Conservation (phyloP, 2,329 filamentous ascomycete genomes). For the Aspergillaceae sp. region DNA sequence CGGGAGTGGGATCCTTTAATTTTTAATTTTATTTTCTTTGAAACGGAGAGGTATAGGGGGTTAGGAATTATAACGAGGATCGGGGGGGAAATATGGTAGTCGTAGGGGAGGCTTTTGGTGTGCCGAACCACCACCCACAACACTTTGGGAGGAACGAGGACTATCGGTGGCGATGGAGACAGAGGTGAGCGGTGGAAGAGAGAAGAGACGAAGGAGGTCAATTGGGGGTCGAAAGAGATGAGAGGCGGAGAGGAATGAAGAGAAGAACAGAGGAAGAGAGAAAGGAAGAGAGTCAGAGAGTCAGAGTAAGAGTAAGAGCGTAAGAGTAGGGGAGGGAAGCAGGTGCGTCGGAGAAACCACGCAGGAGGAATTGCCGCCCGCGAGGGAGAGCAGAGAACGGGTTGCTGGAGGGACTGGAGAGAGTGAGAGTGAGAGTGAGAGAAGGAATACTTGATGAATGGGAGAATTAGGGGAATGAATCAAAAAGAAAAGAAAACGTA, state of each 20-base stretch:
- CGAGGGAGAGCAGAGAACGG: neutral
- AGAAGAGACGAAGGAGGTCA: neutral
- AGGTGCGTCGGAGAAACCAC: neutral
- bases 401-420: neutral
- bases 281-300: neutral
- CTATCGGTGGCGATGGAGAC: neutral
- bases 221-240: neutral
- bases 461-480: neutral
- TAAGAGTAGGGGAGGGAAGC: neutral
- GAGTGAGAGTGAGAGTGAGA: neutral
- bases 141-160: neutral
- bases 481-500: neutral
- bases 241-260: neutral
- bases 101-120: neutral
- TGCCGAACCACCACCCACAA: neutral
- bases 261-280: neutral
- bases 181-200: neutral
- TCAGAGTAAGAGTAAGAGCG: neutral
- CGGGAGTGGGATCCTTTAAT: neutral
- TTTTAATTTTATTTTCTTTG: neutral
- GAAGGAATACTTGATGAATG: neutral
- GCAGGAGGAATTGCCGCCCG: neutral
- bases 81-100: neutral
- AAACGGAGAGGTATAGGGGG: conserved; percentile 1
- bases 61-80: no score